Evolutionary conservation across 192 early-diverging fungal species (phyloP).

Genomic region (Podila epicladia): DNA sequence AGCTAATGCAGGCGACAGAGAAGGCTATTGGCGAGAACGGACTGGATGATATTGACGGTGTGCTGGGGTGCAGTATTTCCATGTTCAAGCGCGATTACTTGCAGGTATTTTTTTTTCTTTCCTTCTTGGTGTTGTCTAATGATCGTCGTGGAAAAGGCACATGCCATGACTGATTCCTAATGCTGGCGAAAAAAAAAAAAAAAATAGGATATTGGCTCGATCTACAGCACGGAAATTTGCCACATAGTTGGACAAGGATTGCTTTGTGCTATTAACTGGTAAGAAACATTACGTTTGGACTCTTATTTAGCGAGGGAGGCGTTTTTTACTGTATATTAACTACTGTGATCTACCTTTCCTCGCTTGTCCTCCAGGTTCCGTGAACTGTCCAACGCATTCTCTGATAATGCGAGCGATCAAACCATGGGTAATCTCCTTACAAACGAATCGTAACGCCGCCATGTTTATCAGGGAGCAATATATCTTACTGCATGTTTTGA

Average conservation of each 20-base stretch:
- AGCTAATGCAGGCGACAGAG: slow-evolving; percentile 77
- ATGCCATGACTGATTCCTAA: slow-evolving; percentile 14
- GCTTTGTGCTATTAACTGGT: slow-evolving; percentile 66
- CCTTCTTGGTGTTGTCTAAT: neutral
- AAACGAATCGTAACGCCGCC: neutral
- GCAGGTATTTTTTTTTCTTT: no score
- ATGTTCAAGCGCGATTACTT: slow-evolving; percentile 53
- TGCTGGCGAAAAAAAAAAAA: slow-evolving; percentile 13
- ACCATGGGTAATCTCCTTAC: slow-evolving; percentile 28
- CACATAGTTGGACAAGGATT: slow-evolving; percentile 44
- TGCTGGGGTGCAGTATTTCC: slow-evolving; percentile 73
- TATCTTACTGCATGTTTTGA: neutral
- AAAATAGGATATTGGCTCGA: slow-evolving; percentile 20
- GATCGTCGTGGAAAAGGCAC: neutral
- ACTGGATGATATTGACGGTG: slow-evolving; percentile 72
- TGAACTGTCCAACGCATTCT: slow-evolving; percentile 76
- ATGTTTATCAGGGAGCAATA: neutral
- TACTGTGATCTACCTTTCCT: slow-evolving; percentile 23
- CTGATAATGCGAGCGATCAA: slow-evolving; percentile 35
- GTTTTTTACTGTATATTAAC: neutral
- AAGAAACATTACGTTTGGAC: no score
- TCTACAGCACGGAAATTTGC: slow-evolving; percentile 52
- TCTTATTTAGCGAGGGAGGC: no score
- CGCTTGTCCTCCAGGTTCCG: slow-evolving; percentile 65
- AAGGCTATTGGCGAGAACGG: slow-evolving; percentile 61